Evolutionary conservation across 805 yeast genomes (phyloP), one percentile per base, ranked within the genome.

Genomic region (Lipomyces japonicus): DNA sequence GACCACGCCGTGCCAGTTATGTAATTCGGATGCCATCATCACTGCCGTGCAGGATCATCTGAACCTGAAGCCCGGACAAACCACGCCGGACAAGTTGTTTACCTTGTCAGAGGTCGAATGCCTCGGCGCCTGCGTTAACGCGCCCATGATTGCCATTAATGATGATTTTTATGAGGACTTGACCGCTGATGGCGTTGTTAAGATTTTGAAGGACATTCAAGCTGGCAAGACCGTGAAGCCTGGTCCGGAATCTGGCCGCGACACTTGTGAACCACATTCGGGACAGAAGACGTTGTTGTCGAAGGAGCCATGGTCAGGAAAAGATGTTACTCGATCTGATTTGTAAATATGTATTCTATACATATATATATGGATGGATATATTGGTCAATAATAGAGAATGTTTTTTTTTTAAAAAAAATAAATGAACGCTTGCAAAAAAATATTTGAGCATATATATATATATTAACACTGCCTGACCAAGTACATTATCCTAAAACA

Each of bases 81-180:
- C 90, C 45, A 83, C 91, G 28, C 64, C 70, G 12, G 95, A 87
- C 70, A 80, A 80, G 32, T 69, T 82, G 59, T 86, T 86, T 74
- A 84, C 95, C 16, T 71, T 86, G 56, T 86, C 85, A 63, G 95
- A 86, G 68, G 95, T 86, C 56, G 95, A 86, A 71, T 86, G 95
- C 71, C 78, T 86, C 44, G 95, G 95, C 51, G 95, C 95, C 2
- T 86, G 95, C 75, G 89, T 86, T 44, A 86, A 86, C 68, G 95
- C 86, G 5, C 95, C 95, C 46, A 86, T 86, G 87, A 73, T 87
- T 48, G 95, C 86, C 54, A 71, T 86, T 46, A 86, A 85, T 68
- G 95, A 86, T 69, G 89, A 84, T 65, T 86, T 73, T 70, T 82
- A 75, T 64, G 95, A 86, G 71, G 95, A 86, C 68, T 75, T 86